These are phyloP conservation scores for Theobroma grandiflorum DNA, from an alignment of 441 rosid genomes.

Conservation along the genomic window DNA sequence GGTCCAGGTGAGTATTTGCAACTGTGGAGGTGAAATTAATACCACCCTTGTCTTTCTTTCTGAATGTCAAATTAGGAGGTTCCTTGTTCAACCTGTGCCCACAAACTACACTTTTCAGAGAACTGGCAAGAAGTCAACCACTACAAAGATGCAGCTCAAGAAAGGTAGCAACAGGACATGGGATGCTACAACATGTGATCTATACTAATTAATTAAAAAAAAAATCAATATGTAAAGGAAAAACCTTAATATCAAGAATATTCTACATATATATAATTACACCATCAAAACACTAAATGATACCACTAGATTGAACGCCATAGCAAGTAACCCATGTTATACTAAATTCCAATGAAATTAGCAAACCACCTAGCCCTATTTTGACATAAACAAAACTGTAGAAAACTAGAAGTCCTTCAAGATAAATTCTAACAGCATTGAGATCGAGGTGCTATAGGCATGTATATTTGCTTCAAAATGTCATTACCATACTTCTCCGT, in stretches of 20 bases:
- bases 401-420: background rate
- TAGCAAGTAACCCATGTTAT: background rate
- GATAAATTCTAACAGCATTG: background rate
- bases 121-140: background rate
- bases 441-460: background rate
- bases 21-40: slow-evolving; percentile 90
- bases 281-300: background rate
- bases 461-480: background rate
- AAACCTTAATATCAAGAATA: background rate
- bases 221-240: background rate
- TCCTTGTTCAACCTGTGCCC: slow-evolving; percentile 89
- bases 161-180: background rate
- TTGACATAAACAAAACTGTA: slow-evolving; percentile 4
- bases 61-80: slow-evolving; percentile 97
- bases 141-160: background rate
- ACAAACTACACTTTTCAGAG: slow-evolving; percentile 16
- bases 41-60: slow-evolving; percentile 99
- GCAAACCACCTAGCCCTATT: background rate
- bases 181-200: background rate
- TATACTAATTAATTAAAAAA: background rate
- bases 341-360: background rate
- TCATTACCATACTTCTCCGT: background rate
- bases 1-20: slow-evolving; percentile 84
- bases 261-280: background rate
- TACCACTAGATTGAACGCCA: background rate